Base-by-base conservation (phyloP, 2,329 filamentous ascomycete species). In the Aspergillus sp. region DNA sequence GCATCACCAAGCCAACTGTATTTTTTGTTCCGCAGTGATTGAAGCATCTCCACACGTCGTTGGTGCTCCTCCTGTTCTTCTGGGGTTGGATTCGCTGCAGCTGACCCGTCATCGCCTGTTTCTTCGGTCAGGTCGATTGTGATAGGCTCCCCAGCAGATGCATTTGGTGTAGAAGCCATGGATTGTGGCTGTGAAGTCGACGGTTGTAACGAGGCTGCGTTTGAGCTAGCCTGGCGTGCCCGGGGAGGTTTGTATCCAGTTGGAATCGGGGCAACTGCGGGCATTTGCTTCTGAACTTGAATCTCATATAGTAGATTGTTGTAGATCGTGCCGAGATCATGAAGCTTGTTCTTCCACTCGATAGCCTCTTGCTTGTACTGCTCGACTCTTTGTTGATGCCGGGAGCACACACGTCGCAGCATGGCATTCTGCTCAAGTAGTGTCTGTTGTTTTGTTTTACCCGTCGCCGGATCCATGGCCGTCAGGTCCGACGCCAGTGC, bases 1-100 rank as follows among this genome's bases (percentile, higher is more conserved):
- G 25, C 51, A 49, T 55, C 60, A 38, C 60, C 61, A 5, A 76
- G 67, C 74, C 74, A 76, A 13, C 51, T 25, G 53, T 75, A 74
- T 25, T 68, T 62, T 52, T 76, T 77, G 25, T 65, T 67, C 49
- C 66, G 69, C 54, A 76, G 63, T 5, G 66, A 60, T 8, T 61
- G 63, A n/a, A 68, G 66, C 28, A 73, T 65, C 17, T 65, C 60
- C 48, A 58, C 58, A 21, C 64, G 57, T 25, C 55, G 62, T 48
- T 59, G 61, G 9, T 23, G 17, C 17, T 58, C 60, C 17, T 59
- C 58, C 25, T 58, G 41, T 5, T 19, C 21, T 23, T 45, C 41
- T 10, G 32, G 25, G 8, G 60, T 36, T 15, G 57, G 48, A 15
- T 39, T 41, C 7, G 49, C 43, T 21, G 19, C n/a, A 6, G 55